phyloP scores from a whole-genome alignment of 768 basidiomycete genomes.

The Pulveroboletus sp. region DNA sequence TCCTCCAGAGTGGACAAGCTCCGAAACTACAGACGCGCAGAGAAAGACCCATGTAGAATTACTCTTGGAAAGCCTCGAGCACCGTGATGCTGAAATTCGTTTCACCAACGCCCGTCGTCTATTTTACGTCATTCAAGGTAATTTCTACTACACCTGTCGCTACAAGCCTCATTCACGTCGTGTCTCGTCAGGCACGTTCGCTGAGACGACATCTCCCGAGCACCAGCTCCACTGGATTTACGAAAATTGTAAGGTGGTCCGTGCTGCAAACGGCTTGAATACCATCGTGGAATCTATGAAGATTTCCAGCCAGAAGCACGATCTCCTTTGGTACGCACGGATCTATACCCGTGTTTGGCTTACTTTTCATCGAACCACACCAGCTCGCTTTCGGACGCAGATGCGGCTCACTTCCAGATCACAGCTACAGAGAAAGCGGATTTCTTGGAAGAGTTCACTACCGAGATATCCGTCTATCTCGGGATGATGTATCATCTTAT shows the following conservation, averaged over 20 bases:
- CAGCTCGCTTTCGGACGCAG: constrained; percentile 73
- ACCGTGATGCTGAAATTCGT: constrained; percentile 76
- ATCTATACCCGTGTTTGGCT: background rate
- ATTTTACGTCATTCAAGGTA: constrained; percentile 92
- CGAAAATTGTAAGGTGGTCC: constrained; percentile 85
- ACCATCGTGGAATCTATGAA: constrained; percentile 85
- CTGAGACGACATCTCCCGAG: constrained; percentile 86
- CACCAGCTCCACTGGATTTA: constrained; percentile 96
- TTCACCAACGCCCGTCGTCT: constrained; percentile 84
- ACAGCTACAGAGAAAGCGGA: constrained; percentile 68
- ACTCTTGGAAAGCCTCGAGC: constrained; percentile 84
- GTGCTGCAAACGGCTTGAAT: constrained; percentile 77
- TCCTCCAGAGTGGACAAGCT: constrained; percentile 70
- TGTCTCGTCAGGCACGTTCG: constrained; percentile 67
- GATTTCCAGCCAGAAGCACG: constrained; percentile 84
- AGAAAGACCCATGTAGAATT: constrained; percentile 74
- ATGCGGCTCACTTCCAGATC: constrained; percentile 68
- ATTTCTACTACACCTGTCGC: background rate
- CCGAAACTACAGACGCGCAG: constrained; percentile 47
- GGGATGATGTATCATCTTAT: constrained; percentile 95
- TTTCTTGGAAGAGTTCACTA: constrained; percentile 84
- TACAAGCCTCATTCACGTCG: constrained; percentile 9
- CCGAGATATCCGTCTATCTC: constrained; percentile 89
- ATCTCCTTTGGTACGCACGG: constrained; percentile 70
- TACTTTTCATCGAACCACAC: constrained; percentile 3